phyloP scores from a whole-genome alignment of 148 eudicot genomes.

The Cornus suecica region DNA sequence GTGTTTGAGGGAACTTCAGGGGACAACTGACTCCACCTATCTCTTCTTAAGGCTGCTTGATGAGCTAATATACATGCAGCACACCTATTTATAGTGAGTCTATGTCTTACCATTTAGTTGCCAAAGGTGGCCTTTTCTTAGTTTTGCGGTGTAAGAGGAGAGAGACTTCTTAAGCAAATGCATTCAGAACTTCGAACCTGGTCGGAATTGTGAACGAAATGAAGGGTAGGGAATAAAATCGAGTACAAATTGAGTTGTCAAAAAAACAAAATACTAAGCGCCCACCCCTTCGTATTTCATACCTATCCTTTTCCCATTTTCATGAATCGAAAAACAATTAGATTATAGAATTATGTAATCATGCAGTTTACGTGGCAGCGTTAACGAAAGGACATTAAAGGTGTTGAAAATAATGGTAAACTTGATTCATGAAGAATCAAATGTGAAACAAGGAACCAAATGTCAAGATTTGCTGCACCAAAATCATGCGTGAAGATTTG shows the following conservation, averaged over 20 bases:
- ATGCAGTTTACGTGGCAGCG: not conserved
- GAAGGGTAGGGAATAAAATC: not conserved
- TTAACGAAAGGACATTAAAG: not conserved
- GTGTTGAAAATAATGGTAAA: too few relatives aligned
- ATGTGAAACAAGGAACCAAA: too few relatives aligned
- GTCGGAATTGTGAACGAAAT: not conserved
- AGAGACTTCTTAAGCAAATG: too few relatives aligned
- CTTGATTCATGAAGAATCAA: too few relatives aligned
- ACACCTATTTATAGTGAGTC: not conserved
- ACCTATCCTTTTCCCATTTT: not conserved
- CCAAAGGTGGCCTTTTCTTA: not conserved
- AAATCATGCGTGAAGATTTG: too few relatives aligned
- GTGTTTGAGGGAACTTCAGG: constrained; percentile 20
- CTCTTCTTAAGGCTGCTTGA: not conserved
- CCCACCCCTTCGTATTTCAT: not conserved
- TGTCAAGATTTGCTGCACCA: too few relatives aligned
- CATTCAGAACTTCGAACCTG: not conserved
- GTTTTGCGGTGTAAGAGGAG: not conserved
- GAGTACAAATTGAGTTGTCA: not conserved
- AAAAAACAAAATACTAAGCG: not conserved
- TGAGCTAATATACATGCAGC: not conserved
- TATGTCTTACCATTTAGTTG: not conserved
- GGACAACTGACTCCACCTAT: constrained; percentile 4
- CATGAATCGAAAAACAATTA: not conserved
- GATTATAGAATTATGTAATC: not conserved